Conservation (phyloP, 257 asterid genomes). For the Penstemon eatonii region DNA sequence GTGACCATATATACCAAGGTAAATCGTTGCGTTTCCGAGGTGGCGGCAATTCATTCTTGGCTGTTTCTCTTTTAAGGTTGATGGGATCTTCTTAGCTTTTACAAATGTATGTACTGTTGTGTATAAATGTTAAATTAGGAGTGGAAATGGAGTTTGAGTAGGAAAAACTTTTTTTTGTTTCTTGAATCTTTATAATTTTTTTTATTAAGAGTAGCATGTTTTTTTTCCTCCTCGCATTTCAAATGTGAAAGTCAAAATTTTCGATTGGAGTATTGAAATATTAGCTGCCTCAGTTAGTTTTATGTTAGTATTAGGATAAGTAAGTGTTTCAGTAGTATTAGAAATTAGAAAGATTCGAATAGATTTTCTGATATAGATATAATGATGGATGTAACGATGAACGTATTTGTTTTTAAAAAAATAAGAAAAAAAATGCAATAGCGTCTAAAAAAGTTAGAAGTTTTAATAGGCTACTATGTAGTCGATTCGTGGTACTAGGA, state of each 20-base stretch:
- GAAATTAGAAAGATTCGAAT: no score
- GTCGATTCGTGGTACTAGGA: no score
- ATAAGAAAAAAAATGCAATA: no score
- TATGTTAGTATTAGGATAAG: no score
- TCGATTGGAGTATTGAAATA: no score
- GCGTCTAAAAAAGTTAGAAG: no score
- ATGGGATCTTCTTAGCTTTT: slow-evolving; percentile 20
- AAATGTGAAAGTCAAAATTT: background rate
- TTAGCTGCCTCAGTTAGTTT: no score
- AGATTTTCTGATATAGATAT: no score
- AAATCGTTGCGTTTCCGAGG: slow-evolving; percentile 43
- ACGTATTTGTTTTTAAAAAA: no score
- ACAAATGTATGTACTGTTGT: background rate
- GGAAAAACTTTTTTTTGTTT: background rate
- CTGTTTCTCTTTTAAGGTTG: slow-evolving; percentile 38
- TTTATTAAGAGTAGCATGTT: slow-evolving; percentile 1
- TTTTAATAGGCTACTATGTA: no score
- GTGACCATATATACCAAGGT: slow-evolving; percentile 8
- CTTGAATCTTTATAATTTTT: slow-evolving; percentile 1
- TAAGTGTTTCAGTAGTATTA: no score
- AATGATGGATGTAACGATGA: no score
- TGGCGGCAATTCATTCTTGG: slow-evolving; percentile 96
- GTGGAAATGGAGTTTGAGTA: slow-evolving; percentile 18
- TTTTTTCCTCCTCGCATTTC: background rate
- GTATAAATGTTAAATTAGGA: slow-evolving; percentile 23